Evolutionary conservation across 192 early-diverging fungal species (phyloP), one percentile per base, ranked within the genome.

Genomic region (Pecoramyces ruminantium): DNA sequence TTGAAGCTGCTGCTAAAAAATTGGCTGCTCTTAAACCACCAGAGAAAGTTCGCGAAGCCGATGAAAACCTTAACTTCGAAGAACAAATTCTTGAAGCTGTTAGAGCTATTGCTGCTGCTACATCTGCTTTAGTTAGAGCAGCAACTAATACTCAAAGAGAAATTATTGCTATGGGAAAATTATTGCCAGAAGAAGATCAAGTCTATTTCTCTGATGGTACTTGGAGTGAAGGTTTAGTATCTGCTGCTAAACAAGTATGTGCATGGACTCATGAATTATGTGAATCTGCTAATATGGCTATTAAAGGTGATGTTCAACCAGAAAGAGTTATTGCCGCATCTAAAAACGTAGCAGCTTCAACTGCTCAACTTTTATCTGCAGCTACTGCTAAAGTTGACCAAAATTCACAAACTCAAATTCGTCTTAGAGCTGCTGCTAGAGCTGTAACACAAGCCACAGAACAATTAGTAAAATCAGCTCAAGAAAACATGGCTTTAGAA

Each of bases 181-280:
- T 28, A 18, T 78, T 15, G 29, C 29, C 28, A 58, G 30, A 38
- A 15, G 82, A 78, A 27, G 38, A 78, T 28, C 77, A 81, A 29
- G 79, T 84, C 82, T 90, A 90, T 83, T 88, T 86, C 77, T 83
- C 82, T 21, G 89, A 90, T 80, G 89, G 89, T 12, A 90, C 89
- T n/a, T 91, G 89, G 89, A 88, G 81, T 77, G 88, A 91, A 15
- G 89, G 89, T 21, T 80, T 91, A 25, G 88, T 91, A 18, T 86
- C 86, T 40, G 86, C 89, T 42, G 89, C 89, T 13, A 91, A 90
- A 80, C 82, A 84, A 79, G 89, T 91, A 28, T 86, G 86, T 9
- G 83, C 34, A 8, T 83, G 86, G 13, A 88, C 88, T 16, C 13
- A 82, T 25, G 88, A 88, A 67, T 83, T 91, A 2, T 90, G 87